phyloP scores from a whole-genome alignment of 2,329 filamentous ascomycete species.

The Calycina marina region DNA sequence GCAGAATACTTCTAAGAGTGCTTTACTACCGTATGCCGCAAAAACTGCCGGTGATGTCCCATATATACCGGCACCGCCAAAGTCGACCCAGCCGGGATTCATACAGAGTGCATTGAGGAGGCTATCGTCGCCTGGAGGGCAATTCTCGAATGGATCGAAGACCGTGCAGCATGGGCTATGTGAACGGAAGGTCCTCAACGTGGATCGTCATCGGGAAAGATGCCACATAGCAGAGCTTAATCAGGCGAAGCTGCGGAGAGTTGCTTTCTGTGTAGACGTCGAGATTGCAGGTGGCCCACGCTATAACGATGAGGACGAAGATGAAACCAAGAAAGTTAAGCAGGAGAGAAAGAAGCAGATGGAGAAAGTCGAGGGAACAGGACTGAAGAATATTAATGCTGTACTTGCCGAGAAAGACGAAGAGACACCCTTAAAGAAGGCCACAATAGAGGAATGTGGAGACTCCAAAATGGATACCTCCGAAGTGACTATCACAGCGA shows the following conservation, averaged over 20 bases:
- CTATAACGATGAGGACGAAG: conserved; percentile 54
- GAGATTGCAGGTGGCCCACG: conserved; percentile 83
- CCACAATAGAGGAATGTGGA: conserved; percentile 5
- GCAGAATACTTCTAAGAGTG: conserved; percentile 34
- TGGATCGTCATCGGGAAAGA: conserved; percentile 65
- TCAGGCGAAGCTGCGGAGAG: conserved; percentile 65
- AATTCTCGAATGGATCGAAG: conserved; percentile 23
- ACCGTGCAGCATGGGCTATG: conserved; percentile 54
- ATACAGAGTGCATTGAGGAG: conserved; percentile 70
- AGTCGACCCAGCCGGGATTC: conserved; percentile 53
- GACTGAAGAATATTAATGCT: conserved; percentile 51
- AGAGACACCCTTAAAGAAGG: conserved; percentile 25
- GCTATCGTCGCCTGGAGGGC: conserved; percentile 53
- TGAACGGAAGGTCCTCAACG: conserved; percentile 68
- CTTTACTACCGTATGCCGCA: conserved; percentile 40
- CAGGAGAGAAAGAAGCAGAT: conserved; percentile 44
- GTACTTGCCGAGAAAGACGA: conserved; percentile 41
- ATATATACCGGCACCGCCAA: conserved; percentile 63
- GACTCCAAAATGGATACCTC: conserved; percentile 19
- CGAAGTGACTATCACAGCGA: conserved; percentile 2
- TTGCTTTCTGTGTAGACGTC: conserved; percentile 93
- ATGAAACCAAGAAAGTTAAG: conserved; percentile 30
- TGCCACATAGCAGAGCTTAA: conserved; percentile 69
- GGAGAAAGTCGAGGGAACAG: conserved; percentile 61
- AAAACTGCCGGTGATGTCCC: conserved; percentile 46